phyloP scores from a whole-genome alignment of 495 filamentous ascomycete species.

The Aspergillus saccharolyticus region DNA sequence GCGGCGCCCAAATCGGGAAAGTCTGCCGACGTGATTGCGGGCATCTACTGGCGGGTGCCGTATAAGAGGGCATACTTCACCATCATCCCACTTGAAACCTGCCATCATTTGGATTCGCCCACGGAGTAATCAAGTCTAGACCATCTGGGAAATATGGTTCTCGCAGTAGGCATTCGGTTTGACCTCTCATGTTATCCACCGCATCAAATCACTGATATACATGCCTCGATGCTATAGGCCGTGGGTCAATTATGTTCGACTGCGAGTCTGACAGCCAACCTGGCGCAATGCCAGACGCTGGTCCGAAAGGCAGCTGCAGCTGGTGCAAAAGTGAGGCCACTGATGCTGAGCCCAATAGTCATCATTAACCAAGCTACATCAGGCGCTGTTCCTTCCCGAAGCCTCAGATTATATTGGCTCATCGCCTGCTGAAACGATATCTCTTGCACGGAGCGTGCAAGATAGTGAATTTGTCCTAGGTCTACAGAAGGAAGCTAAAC shows the following conservation, averaged over 20 bases:
- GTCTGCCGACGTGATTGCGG: slow-evolving; percentile 13
- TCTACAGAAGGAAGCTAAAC: slow-evolving; percentile 59
- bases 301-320: slow-evolving; percentile 66
- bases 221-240: slow-evolving; percentile 47
- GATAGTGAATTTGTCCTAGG: slow-evolving; percentile 64
- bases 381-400: slow-evolving; percentile 90
- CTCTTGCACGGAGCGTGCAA: slow-evolving; percentile 55
- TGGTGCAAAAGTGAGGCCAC: slow-evolving; percentile 63
- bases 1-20: slow-evolving; percentile 20
- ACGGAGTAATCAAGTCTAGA: background rate
- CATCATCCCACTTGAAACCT: background rate
- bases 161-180: slow-evolving; percentile 28
- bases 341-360: background rate
- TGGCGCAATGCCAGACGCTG: slow-evolving; percentile 65
- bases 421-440: slow-evolving; percentile 58
- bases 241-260: slow-evolving; percentile 86
- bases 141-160: slow-evolving; percentile 26
- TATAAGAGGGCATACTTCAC: background rate
- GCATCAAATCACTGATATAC: slow-evolving; percentile 7
- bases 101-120: background rate
- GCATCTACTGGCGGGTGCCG: background rate
- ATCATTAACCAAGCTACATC: slow-evolving; percentile 7
- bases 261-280: slow-evolving; percentile 70
- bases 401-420: slow-evolving; percentile 82
- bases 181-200: background rate